These are phyloP conservation scores for Cladorrhinum sp. DNA, from an alignment of 2,329 filamentous ascomycete species.

Conservation along the genomic window DNA sequence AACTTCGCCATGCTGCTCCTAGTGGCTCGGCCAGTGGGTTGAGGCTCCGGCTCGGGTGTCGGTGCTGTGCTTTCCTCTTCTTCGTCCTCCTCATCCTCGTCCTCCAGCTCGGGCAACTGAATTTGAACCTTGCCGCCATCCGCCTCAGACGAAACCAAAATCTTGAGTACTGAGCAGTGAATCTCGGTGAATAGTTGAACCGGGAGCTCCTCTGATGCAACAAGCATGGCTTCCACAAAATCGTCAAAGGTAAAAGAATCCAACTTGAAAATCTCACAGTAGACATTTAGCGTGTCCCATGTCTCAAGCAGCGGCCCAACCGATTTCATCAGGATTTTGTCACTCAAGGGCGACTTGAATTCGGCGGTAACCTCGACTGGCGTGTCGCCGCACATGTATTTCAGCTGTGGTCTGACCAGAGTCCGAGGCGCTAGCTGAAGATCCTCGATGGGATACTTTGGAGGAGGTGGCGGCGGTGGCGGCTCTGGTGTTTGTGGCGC, in stretches of 20 bases:
- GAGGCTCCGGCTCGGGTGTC: constrained; percentile 68
- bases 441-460: constrained; percentile 96
- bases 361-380: constrained; percentile 43
- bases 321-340: constrained; percentile 74
- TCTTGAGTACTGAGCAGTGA: constrained; percentile 87
- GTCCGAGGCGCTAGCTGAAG: constrained; percentile 69
- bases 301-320: constrained; percentile 84
- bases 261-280: constrained; percentile 87
- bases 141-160: constrained; percentile 71
- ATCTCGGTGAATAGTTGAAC: constrained; percentile 88
- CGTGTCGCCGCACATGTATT: constrained; percentile 70
- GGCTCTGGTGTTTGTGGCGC: constrained; percentile 23
- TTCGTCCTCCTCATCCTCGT: constrained; percentile 66
- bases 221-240: constrained; percentile 82
- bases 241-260: constrained; percentile 99
- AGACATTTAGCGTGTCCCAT: constrained; percentile 98
- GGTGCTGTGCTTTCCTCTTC: constrained; percentile 52
- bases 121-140: constrained; percentile 79
- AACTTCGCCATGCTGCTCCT: constrained; percentile 81
- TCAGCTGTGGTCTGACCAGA: constrained; percentile 68
- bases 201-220: constrained; percentile 68
- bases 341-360: constrained; percentile 42
- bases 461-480: constrained; percentile 47
- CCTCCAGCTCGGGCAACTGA: constrained; percentile 70
- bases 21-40: constrained; percentile 68